Evolutionary conservation across 2,329 filamentous ascomycete genomes (phyloP).

Genomic region (Fusarium pseudocircinatum): DNA sequence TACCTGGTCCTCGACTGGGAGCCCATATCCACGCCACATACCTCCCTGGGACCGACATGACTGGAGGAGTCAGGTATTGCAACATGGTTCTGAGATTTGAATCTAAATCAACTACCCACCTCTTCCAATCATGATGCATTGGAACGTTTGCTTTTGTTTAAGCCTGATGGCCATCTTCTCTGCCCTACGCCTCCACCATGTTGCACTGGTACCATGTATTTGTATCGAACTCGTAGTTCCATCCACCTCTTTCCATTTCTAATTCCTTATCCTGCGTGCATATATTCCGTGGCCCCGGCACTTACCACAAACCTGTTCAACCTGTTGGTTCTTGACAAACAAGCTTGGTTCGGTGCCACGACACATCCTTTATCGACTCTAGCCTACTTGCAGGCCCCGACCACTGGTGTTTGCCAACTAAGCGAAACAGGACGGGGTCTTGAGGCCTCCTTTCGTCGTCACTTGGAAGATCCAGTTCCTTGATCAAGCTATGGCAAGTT

Average conservation of each 20-base stretch:
- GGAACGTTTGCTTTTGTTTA: constrained; percentile 20
- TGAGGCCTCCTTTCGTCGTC: not conserved
- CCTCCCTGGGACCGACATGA: constrained; percentile 23
- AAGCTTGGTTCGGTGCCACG: not conserved
- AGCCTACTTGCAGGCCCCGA: not conserved
- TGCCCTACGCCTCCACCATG: constrained; percentile 1
- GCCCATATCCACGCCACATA: constrained; percentile 40
- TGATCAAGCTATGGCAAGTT: constrained; percentile 22
- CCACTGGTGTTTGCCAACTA: constrained; percentile 5
- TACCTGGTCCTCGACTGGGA: constrained; percentile 11
- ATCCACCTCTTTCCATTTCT: not conserved
- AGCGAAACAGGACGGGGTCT: not conserved
- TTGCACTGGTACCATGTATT: constrained; percentile 2
- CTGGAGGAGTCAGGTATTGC: not conserved
- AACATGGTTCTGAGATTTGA: constrained; percentile 24
- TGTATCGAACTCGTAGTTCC: not conserved
- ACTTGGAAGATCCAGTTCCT: not conserved
- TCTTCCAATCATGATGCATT: constrained; percentile 16
- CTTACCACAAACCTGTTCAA: constrained; percentile 2
- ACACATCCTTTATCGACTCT: constrained; percentile 4
- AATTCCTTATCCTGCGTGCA: not conserved
- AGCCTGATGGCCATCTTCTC: constrained; percentile 11
- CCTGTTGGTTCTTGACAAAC: constrained; percentile 15
- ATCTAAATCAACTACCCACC: constrained; percentile 10
- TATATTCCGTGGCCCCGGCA: not conserved